Base-by-base conservation (phyloP, 768 basidiomycete genomes). In the Tulasnella sp. region DNA sequence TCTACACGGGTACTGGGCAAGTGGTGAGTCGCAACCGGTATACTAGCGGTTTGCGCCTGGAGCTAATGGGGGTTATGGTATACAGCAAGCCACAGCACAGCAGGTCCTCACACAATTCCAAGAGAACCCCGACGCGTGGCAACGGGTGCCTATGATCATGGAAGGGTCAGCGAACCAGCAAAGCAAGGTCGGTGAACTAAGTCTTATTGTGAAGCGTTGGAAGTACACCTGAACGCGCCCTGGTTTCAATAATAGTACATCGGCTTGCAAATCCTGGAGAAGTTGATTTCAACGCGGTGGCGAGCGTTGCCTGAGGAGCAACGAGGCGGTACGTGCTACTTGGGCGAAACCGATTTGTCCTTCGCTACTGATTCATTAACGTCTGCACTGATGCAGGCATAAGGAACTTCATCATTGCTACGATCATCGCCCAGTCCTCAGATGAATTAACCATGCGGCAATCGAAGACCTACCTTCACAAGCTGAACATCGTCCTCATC, bases 101-200 rank as follows among this genome's bases (percentile, higher is more conserved):
- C 86, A 87, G 70, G 78, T 91, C 63, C 79, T 99, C 65, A 96
- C 95, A 7, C 93, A 94, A 70, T 86, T 99, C 68, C 93, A 98
- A 72, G 96, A 99, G 62, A 80, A 92, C 71, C 88, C 89, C 17
- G 95, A 98, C 61, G 85, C 94, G 34, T 99, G 96, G 96, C 94
- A 93, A 64, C 80, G 88, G 71, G 96, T 98, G 5, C 96, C 96
- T 42, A 86, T 88, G 62, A 88, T 99, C 66, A 77, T 99, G 61
- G 92, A 96, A 67, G 77, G 78, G 52, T 87, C 91, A 0, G 76
- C 78, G 10, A 93, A 85, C 70, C 82, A 85, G 26, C 94, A 98
- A 64, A 73, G 82, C 83, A 68, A 98, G 69, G 74, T 71, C 9
- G 23, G 54, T 30, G 42, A 32, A 30, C 53, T 27, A 19, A 32